Conservation (phyloP, 2,329 filamentous ascomycete species). For the Aspergillus sp. region DNA sequence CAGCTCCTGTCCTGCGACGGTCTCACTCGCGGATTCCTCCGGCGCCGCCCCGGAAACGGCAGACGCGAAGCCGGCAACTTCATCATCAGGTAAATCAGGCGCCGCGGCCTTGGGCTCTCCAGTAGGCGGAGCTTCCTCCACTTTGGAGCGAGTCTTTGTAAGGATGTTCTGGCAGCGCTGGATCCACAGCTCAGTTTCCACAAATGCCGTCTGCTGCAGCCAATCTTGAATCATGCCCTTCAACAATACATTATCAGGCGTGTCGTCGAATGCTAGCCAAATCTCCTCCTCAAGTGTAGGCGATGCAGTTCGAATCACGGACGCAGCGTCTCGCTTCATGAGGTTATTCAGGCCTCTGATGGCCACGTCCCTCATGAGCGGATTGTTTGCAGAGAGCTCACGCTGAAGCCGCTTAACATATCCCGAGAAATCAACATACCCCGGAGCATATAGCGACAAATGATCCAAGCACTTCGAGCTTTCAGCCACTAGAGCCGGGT, state of each 20-base stretch:
- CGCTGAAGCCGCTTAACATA: slow-evolving; percentile 78
- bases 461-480: slow-evolving; percentile 81
- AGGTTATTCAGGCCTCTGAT: slow-evolving; percentile 85
- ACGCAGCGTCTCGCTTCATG: slow-evolving; percentile 83
- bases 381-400: slow-evolving; percentile 60
- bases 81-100: slow-evolving; percentile 87
- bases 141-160: slow-evolving; percentile 70
- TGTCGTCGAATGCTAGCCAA: slow-evolving; percentile 77
- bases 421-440: slow-evolving; percentile 69
- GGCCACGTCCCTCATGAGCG: slow-evolving; percentile 65
- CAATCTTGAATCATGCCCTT: slow-evolving; percentile 83
- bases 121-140: slow-evolving; percentile 37
- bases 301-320: slow-evolving; percentile 67
- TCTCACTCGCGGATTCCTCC: slow-evolving; percentile 42
- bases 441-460: slow-evolving; percentile 81
- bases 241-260: slow-evolving; percentile 68
- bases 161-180: slow-evolving; percentile 79
- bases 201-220: slow-evolving; percentile 79
- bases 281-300: slow-evolving; percentile 79
- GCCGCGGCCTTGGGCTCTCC: slow-evolving; percentile 37
- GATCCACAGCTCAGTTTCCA: slow-evolving; percentile 76
- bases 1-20: slow-evolving; percentile 64
- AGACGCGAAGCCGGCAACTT: slow-evolving; percentile 90
- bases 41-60: slow-evolving; percentile 54
- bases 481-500: slow-evolving; percentile 61